phyloP scores from a whole-genome alignment of 495 filamentous ascomycete genomes.

The Darksidea phi region DNA sequence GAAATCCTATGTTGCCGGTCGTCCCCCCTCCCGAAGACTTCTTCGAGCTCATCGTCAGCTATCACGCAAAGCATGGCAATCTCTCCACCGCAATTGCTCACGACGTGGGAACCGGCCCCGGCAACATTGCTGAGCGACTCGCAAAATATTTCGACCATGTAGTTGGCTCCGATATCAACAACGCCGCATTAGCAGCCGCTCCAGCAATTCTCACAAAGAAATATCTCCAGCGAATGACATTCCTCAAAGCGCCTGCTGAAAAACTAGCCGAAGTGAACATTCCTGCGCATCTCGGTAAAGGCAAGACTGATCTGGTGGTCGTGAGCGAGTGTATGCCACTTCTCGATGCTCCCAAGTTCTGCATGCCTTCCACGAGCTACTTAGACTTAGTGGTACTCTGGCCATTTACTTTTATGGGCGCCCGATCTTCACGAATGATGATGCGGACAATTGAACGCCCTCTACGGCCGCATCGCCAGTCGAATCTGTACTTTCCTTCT shows the following conservation, averaged over 20 bases:
- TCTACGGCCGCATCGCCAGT: slow-evolving; percentile 2
- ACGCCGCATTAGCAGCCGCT: slow-evolving; percentile 4
- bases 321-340: slow-evolving; percentile 17
- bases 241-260: slow-evolving; percentile 4
- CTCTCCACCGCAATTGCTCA: background rate
- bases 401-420: slow-evolving; percentile 23
- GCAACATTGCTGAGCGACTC: slow-evolving; percentile 13
- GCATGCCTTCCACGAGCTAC: slow-evolving; percentile 6
- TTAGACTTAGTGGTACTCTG: slow-evolving; percentile 16
- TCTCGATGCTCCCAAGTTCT: slow-evolving; percentile 5
- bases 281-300: background rate
- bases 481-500: slow-evolving; percentile 11
- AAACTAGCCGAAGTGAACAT: background rate
- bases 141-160: slow-evolving; percentile 11
- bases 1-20: slow-evolving; percentile 8
- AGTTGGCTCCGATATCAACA: slow-evolving; percentile 9
- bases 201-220: background rate
- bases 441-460: background rate
- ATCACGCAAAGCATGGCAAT: slow-evolving; percentile 11
- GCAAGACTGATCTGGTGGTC: slow-evolving; percentile 20
- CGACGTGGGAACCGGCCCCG: slow-evolving; percentile 19
- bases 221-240: slow-evolving; percentile 4
- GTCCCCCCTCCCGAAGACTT: slow-evolving; percentile 12
- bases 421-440: slow-evolving; percentile 4
- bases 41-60: slow-evolving; percentile 16